Evolutionary conservation across 2,329 filamentous ascomycete species (phyloP).

Genomic region (Lizonia empirigonia): DNA sequence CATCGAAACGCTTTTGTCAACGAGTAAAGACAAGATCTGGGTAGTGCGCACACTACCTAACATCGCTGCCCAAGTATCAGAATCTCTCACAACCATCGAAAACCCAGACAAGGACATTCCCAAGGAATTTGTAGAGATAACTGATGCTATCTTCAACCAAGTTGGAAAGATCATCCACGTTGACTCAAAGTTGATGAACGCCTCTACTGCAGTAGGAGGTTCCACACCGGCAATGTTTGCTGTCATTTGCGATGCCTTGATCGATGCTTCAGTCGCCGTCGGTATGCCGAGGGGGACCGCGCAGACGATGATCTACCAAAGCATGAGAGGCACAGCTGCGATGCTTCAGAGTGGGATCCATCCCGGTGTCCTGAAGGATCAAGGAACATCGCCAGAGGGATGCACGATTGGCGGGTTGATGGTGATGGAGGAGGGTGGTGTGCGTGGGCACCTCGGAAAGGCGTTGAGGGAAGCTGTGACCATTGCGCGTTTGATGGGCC

Average conservation of each 20-base stretch:
- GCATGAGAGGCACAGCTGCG: slow-evolving; percentile 38
- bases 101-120: slow-evolving; percentile 27
- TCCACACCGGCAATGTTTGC: slow-evolving; percentile 43
- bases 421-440: slow-evolving; percentile 41
- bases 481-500: slow-evolving; percentile 52
- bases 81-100: slow-evolving; percentile 49
- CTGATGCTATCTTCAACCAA: slow-evolving; percentile 30
- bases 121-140: slow-evolving; percentile 19
- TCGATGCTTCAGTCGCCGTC: slow-evolving; percentile 40
- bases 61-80: slow-evolving; percentile 52
- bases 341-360: slow-evolving; percentile 41
- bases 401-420: slow-evolving; percentile 44
- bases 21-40: slow-evolving; percentile 21
- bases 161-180: slow-evolving; percentile 33
- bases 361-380: slow-evolving; percentile 35
- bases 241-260: slow-evolving; percentile 39
- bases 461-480: slow-evolving; percentile 57
- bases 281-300: slow-evolving; percentile 34
- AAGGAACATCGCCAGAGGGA: slow-evolving; percentile 39
- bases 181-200: slow-evolving; percentile 31
- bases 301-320: slow-evolving; percentile 40
- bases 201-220: slow-evolving; percentile 37
- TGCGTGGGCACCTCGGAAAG: slow-evolving; percentile 34
- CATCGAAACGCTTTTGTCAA: slow-evolving; percentile 47
- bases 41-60: slow-evolving; percentile 54